Evolutionary conservation across 768 basidiomycete genomes (phyloP).

Genomic region (Podaxis sp.): DNA sequence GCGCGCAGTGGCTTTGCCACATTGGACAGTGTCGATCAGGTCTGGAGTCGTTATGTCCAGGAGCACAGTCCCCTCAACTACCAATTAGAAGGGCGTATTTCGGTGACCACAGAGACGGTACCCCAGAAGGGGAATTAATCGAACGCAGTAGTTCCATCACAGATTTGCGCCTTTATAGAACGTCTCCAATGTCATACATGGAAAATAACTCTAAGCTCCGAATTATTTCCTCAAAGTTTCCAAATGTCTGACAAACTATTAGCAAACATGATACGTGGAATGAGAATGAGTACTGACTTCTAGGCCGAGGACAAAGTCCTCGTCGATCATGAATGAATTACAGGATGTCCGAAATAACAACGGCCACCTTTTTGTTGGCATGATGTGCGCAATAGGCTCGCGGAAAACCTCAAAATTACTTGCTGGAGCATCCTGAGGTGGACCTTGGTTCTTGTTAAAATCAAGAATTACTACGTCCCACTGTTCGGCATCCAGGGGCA

Average conservation of each 20-base stretch:
- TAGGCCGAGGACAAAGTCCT: slow-evolving; percentile 8
- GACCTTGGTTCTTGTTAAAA: slow-evolving; percentile 13
- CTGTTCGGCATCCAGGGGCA: background rate
- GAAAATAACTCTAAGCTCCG: slow-evolving; percentile 5
- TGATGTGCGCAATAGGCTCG: background rate
- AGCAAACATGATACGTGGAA: background rate
- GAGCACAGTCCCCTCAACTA: slow-evolving; percentile 25
- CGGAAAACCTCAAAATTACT: slow-evolving; percentile 1
- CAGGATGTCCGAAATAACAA: background rate
- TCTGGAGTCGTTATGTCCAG: slow-evolving; percentile 31
- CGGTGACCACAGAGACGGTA: slow-evolving; percentile 22
- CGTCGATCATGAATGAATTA: slow-evolving; percentile 13
- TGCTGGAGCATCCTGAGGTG: background rate
- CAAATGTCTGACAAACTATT: background rate
- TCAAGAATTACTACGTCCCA: slow-evolving; percentile 10
- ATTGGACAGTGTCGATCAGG: slow-evolving; percentile 34
- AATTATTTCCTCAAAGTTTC: slow-evolving; percentile 10
- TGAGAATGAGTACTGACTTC: background rate
- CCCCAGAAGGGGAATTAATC: slow-evolving; percentile 20
- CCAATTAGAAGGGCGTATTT: slow-evolving; percentile 24
- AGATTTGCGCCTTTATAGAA: background rate
- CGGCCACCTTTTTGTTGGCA: background rate
- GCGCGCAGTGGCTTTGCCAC: slow-evolving; percentile 25
- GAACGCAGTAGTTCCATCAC: background rate
- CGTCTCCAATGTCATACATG: slow-evolving; percentile 5